Conservation (phyloP, 2,329 filamentous ascomycete genomes). For the Alternaria sp. region DNA sequence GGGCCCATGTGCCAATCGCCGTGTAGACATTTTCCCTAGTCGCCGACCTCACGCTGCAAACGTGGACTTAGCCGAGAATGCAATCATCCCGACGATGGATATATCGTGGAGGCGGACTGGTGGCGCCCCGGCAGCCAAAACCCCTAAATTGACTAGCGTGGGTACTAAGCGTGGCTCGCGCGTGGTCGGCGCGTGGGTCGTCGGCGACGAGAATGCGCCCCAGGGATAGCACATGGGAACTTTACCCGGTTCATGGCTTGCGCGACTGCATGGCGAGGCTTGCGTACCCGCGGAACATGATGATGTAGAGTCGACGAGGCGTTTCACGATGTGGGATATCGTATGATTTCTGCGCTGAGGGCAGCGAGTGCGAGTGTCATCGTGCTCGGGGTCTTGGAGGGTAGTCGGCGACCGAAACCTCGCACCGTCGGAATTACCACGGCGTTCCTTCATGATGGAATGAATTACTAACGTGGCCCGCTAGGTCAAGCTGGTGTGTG, state of each 20-base stretch:
- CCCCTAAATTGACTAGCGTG: slow-evolving; percentile 17
- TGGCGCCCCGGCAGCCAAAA: slow-evolving; percentile 18
- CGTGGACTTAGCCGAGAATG: slow-evolving; percentile 16
- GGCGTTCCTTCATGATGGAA: background rate
- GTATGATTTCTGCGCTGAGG: slow-evolving; percentile 10
- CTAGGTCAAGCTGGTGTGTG: background rate
- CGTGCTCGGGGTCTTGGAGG: background rate
- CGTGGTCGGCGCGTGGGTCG: slow-evolving; percentile 13
- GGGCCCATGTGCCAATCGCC: slow-evolving; percentile 16
- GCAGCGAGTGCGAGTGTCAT: background rate
- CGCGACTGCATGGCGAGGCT: slow-evolving; percentile 1
- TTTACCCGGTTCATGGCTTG: slow-evolving; percentile 1
- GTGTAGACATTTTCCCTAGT: slow-evolving; percentile 10
- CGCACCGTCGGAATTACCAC: background rate
- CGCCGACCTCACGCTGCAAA: slow-evolving; percentile 24
- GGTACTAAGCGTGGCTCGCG: slow-evolving; percentile 18
- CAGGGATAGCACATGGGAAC: background rate
- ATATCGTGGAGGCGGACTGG: slow-evolving; percentile 8
- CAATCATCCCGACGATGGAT: background rate
- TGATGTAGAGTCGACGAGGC: background rate
- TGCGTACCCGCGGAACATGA: background rate
- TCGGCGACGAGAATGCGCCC: slow-evolving; percentile 10
- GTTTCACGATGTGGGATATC: slow-evolving; percentile 8
- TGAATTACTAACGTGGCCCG: background rate
- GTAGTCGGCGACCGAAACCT: background rate